A percentile compares a stretch with the other conserved stretches of the same genome.
Conservation (phyloP, 306 rosid species). For the Corylus americana region DNA sequence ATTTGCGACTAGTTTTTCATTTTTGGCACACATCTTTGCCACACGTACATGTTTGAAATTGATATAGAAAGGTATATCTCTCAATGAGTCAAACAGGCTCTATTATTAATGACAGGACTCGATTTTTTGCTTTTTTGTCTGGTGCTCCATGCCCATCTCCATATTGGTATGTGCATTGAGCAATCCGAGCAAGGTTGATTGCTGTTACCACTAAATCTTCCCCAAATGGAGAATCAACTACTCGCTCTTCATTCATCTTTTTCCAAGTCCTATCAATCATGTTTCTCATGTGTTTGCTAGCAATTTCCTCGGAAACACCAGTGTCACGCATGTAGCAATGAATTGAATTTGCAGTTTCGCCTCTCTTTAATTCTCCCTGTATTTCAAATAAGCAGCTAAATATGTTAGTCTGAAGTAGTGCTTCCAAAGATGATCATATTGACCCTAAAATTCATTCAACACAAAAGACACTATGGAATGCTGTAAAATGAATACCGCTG, state of each 20-base stretch:
- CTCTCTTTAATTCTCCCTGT: conserved; percentile 59
- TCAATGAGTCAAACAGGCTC: no score
- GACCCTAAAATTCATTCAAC: not conserved
- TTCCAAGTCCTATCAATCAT: conserved; percentile 52
- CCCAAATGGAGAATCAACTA: conserved; percentile 29
- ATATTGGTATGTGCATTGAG: conserved; percentile 53
- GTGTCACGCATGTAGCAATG: conserved; percentile 36
- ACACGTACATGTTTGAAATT: no score
- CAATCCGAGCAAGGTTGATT: conserved; percentile 50
- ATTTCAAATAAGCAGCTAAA: not conserved
- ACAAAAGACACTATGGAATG: not conserved
- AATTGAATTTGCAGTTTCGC: conserved; percentile 51
- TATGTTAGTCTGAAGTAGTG: not conserved
- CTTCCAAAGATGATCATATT: not conserved
- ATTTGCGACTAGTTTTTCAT: no score
- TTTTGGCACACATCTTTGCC: no score
- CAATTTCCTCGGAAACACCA: conserved; percentile 26
- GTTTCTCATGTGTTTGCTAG: not conserved
- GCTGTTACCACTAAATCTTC: conserved; percentile 36
- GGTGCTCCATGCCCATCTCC: conserved; percentile 69
- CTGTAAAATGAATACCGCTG: not conserved
- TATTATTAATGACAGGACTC: conserved; percentile 36
- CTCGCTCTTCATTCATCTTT: conserved; percentile 43
- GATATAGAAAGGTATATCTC: no score
- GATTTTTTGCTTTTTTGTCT: conserved; percentile 25